Evolutionary conservation across 2,329 filamentous ascomycete genomes (phyloP), one percentile per base, ranked within the genome.

Genomic region (Orbilia quercus): DNA sequence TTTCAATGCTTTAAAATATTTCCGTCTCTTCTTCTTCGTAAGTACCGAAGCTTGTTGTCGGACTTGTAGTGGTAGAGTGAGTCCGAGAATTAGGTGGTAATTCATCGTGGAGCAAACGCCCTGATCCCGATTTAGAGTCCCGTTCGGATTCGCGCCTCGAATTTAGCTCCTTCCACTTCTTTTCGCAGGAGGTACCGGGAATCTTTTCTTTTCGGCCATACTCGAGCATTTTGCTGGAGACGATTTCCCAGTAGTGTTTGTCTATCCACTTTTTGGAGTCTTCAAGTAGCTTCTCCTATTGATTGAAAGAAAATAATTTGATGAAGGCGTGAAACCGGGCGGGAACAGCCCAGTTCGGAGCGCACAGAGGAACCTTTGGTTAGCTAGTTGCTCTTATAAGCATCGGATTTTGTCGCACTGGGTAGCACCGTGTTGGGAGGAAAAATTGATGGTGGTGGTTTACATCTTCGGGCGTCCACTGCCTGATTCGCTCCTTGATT

Each of bases 151-250:
- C 66, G 34, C 66, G 66, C 36, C 66, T 71, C 7, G 66, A 58
- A 50, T 77, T 76, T 42, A 80, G 71, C 63, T 80, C 79, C 22
- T 77, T 76, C 77, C 77, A 81, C 42, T 80, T 80, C 59, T 77
- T 79, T 64, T 80, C 77, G 6, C 79, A 78, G 2, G 78, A 78
- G 31, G 78, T 77, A n/a, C 77, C 77, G 1, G 79, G 78, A 75
- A 80, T 80, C 62, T 78, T 79, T 42, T 79, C 77, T 38, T 76
- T 75, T 44, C 77, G 77, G 14, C 79, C 80, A 74, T 79, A 75
- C 51, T 78, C 79, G 11, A 77, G 53, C 79, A 81, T 80, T 23
- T 76, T 76, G 60, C 75, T 75, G 3, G 79, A 76, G 25, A 80
- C 78, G 25, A 76, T 64, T 14, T 79, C 77, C 79, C 79, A 81